Conservation (phyloP, 192 early-diverging fungal genomes). For the Kappamyces sp. region DNA sequence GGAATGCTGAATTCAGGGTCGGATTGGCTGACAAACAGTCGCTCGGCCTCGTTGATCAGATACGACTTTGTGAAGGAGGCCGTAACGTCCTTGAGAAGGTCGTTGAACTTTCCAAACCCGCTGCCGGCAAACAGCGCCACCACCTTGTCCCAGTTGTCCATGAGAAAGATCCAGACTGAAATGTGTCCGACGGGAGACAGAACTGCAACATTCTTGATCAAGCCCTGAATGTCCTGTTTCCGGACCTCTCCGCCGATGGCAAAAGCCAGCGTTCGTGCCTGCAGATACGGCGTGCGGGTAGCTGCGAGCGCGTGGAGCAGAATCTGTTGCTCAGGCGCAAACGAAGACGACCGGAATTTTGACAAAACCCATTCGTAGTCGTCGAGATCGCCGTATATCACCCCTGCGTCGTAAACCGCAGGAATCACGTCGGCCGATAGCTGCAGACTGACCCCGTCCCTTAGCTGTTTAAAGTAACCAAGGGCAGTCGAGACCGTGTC, state of each 20-base stretch:
- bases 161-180: slow-evolving; percentile 24
- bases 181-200: slow-evolving; percentile 19
- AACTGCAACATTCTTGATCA: slow-evolving; percentile 21
- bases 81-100: slow-evolving; percentile 20
- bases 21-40: slow-evolving; percentile 21
- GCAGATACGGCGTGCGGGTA: slow-evolving; percentile 18
- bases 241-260: slow-evolving; percentile 19
- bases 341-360: slow-evolving; percentile 20
- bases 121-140: slow-evolving; percentile 1
- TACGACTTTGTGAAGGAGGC: slow-evolving; percentile 12
- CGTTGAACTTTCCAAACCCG: slow-evolving; percentile 20
- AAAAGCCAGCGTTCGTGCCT: slow-evolving; percentile 18
- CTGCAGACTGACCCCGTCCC: not conserved
- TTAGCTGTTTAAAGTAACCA: slow-evolving; percentile 19
- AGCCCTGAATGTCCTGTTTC: slow-evolving; percentile 20
- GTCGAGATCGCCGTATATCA: slow-evolving; percentile 20
- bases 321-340: slow-evolving; percentile 25
- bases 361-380: slow-evolving; percentile 32
- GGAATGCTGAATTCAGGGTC: slow-evolving; percentile 24
- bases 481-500: slow-evolving; percentile 17
- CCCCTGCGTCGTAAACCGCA: slow-evolving; percentile 31
- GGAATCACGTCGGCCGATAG: slow-evolving; percentile 23
- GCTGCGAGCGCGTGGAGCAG: slow-evolving; percentile 22
- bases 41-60: slow-evolving; percentile 24
- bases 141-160: slow-evolving; percentile 24